Evolutionary conservation across 2,329 filamentous ascomycete genomes (phyloP).

Genomic region (Cladosporium velox): DNA sequence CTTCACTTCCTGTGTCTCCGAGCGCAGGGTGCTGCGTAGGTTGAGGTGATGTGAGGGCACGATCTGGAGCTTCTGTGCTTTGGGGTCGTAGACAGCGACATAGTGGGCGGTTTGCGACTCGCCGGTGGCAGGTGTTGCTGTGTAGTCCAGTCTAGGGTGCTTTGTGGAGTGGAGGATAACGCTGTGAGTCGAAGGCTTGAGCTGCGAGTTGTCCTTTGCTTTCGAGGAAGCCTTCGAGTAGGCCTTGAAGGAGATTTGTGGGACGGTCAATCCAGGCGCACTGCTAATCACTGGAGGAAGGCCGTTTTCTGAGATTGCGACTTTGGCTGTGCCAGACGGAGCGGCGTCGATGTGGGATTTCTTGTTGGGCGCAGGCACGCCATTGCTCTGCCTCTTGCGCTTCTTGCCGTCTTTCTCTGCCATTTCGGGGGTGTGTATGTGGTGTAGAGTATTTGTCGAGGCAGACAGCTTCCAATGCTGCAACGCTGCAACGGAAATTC

Average conservation of each 20-base stretch:
- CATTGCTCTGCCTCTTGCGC: conserved; percentile 52
- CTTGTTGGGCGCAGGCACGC: conserved; percentile 46
- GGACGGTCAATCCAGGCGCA: conserved; percentile 47
- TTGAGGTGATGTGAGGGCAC: conserved; percentile 57
- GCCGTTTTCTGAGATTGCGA: conserved; percentile 28
- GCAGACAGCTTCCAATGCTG: conserved; percentile 5
- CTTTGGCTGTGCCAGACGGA: conserved; percentile 30
- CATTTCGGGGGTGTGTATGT: conserved; percentile 23
- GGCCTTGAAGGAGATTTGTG: conserved; percentile 48
- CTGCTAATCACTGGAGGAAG: conserved; percentile 35
- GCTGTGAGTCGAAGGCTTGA: conserved; percentile 40
- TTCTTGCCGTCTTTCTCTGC: conserved; percentile 48
- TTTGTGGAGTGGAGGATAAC: conserved; percentile 62
- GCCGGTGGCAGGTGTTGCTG: conserved; percentile 42
- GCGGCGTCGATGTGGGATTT: conserved; percentile 33
- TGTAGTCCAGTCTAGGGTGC: conserved; percentile 62
- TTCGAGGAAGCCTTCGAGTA: conserved; percentile 45
- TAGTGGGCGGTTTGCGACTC: conserved; percentile 60
- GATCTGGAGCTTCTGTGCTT: conserved; percentile 55
- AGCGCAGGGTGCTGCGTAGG: conserved; percentile 53
- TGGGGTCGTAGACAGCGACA: conserved; percentile 60
- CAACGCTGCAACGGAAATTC: background rate
- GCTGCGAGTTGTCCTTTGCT: conserved; percentile 14
- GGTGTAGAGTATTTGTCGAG: background rate
- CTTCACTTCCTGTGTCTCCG: conserved; percentile 45